These are phyloP conservation scores for Dissophora ornata DNA, from an alignment of 192 early-diverging fungal genomes.

Conservation along the genomic window DNA sequence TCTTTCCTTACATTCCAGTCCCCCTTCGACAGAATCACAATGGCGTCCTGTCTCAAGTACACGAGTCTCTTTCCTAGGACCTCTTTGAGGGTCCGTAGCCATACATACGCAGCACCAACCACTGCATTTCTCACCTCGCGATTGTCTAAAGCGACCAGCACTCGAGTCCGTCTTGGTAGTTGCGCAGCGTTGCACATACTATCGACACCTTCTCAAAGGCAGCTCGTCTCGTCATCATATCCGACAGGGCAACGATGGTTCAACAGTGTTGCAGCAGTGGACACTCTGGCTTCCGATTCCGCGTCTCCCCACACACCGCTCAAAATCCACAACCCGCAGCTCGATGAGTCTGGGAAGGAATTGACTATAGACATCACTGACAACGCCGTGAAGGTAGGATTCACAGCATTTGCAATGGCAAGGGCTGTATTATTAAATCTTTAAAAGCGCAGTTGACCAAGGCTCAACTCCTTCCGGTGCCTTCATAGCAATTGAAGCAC, in stretches of 20 bases:
- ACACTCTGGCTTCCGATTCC: neutral
- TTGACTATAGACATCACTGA: slow-evolving; percentile 59
- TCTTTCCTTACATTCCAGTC: no score
- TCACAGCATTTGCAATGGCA: no score
- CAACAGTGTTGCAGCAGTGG: slow-evolving; percentile 14
- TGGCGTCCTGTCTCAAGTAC: neutral
- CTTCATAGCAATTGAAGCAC: slow-evolving; percentile 67
- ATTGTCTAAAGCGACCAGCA: neutral
- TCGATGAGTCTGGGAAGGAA: slow-evolving; percentile 54
- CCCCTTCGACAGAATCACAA: neutral
- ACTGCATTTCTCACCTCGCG: neutral
- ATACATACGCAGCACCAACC: slow-evolving; percentile 2
- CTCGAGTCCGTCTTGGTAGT: no score
- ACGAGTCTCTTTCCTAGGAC: neutral
- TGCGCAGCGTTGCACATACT: no score
- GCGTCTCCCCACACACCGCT: no score
- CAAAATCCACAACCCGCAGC: slow-evolving; percentile 45
- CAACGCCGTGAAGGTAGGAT: slow-evolving; percentile 61
- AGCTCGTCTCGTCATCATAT: neutral
- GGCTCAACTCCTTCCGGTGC: no score
- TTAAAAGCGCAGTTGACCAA: no score
- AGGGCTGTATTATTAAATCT: no score
- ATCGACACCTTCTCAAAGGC: no score
- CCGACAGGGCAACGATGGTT: neutral
- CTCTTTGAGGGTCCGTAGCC: neutral